These are phyloP conservation scores for Chiua virens DNA, from an alignment of 768 basidiomycete species.

Conservation along the genomic window DNA sequence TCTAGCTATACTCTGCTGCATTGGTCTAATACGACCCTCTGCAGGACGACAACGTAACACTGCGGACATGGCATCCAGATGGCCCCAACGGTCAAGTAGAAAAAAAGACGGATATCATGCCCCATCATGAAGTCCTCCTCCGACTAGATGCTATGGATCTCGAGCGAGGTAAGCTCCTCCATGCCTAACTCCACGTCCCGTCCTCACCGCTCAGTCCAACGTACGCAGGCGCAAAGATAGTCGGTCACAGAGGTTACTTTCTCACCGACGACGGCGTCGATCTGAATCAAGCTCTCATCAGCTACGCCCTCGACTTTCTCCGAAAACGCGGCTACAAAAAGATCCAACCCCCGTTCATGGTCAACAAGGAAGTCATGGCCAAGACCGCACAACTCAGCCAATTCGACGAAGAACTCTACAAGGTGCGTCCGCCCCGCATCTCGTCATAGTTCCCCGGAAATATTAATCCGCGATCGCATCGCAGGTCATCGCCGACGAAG, in stretches of 20 bases:
- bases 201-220: constrained; percentile 9
- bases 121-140: constrained; percentile 97
- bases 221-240: constrained; percentile 79
- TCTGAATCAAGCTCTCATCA: constrained; percentile 93
- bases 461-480: neutral
- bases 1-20: neutral
- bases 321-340: constrained; percentile 84
- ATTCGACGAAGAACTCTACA: constrained; percentile 98
- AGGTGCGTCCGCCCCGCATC: constrained; percentile 46
- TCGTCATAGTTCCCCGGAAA: neutral
- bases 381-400: constrained; percentile 98
- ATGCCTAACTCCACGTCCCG: neutral
- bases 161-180: constrained; percentile 68
- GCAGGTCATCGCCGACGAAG: constrained; percentile 82
- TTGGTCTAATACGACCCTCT: neutral
- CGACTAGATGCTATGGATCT: constrained; percentile 95
- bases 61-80: constrained; percentile 85
- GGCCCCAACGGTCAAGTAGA: constrained; percentile 72
- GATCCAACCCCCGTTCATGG: constrained; percentile 96
- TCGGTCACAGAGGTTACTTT: constrained; percentile 96
- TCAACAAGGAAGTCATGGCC: constrained; percentile 96
- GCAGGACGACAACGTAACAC: constrained; percentile 86
- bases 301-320: constrained; percentile 93
- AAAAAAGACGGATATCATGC: constrained; percentile 74
- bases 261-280: constrained; percentile 94